Evolutionary conservation across 1,284 basidiomycete species (phyloP), one percentile per base, ranked within the genome.

Genomic region (Pseudomicrostroma phylloplanum): DNA sequence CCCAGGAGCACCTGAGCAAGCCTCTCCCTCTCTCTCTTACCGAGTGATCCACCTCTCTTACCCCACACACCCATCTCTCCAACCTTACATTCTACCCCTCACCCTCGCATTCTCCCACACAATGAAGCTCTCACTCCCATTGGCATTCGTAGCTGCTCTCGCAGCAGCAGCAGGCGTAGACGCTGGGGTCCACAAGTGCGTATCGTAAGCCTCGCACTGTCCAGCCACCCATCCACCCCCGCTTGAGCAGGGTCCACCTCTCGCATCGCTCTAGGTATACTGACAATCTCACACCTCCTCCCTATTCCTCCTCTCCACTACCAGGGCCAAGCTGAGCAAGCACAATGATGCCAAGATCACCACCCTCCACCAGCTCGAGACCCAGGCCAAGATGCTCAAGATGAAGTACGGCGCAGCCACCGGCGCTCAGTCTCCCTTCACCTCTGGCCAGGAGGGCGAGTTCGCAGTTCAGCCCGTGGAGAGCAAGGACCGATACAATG

Each of bases 321-420:
- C 12, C 53, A 69, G 67, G 65, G 69, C 78, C 61, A 74, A 71
- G 46, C 76, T 83, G 67, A 82, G 82, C 60, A 89, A 92, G 80
- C 73, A 85, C 60, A 87, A 89, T 58, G 82, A 71, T 39, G 66
- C 69, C 90, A 62, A 83, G 87, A 74, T 89, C 88, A 65, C 83
- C 85, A 68, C 89, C 88, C 71, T 89, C 88, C 66, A 76, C 56
- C 74, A 71, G 80, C 84, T 61, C 87, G 88, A 65, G 86, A 89
- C 74, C 85, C 85, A 68, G 78, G 89, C 61, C 80, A 79, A 70
- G 62, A 65, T 71, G 61, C 73, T 75, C 55, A 66, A 69, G 64
- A 66, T 63, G 64, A 78, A 78, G 64, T 78, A 75, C 63, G 73
- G 74, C 55, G 62, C 61, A 55, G 72, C 67, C 63, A 65, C 71